These are phyloP conservation scores for Phylloporus sp. DNA, from an alignment of 768 basidiomycete species.

Conservation along the genomic window DNA sequence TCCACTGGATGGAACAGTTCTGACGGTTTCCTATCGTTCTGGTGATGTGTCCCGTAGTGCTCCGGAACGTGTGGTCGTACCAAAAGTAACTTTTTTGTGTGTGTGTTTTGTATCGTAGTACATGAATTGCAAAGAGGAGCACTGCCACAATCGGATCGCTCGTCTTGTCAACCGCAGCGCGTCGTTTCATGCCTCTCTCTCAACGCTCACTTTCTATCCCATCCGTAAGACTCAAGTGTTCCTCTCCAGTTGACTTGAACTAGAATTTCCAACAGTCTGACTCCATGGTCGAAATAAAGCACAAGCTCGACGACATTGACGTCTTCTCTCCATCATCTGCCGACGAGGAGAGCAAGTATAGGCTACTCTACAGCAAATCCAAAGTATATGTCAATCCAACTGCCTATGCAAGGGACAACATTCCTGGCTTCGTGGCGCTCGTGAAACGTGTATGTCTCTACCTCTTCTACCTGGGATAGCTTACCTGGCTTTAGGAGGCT, in stretches of 20 bases:
- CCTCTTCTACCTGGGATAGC: constrained; percentile 1
- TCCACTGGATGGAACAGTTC: background rate
- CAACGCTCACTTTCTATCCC: constrained; percentile 43
- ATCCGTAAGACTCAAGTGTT: constrained; percentile 37
- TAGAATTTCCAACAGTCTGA: constrained; percentile 34
- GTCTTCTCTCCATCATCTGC: constrained; percentile 7
- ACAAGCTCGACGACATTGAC: constrained; percentile 26
- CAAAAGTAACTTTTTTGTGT: constrained; percentile 76
- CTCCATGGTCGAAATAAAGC: constrained; percentile 79
- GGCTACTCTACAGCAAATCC: constrained; percentile 85
- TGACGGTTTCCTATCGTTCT: constrained; percentile 5
- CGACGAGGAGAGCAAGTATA: constrained; percentile 59
- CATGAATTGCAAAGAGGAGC: background rate
- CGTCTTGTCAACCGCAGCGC: background rate
- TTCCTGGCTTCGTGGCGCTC: constrained; percentile 88
- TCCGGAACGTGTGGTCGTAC: constrained; percentile 95
- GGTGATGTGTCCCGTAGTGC: constrained; percentile 50
- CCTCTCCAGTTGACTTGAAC: constrained; percentile 5
- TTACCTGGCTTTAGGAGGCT: constrained; percentile 52
- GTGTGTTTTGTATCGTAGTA: constrained; percentile 15
- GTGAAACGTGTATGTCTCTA: constrained; percentile 72
- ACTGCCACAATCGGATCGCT: constrained; percentile 24
- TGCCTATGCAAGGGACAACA: constrained; percentile 86
- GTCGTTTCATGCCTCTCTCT: constrained; percentile 28
- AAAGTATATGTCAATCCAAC: constrained; percentile 97